Evolutionary conservation across 257 asterid genomes (phyloP), one percentile per base, ranked within the genome.

Genomic region (Fraxinus excelsior): DNA sequence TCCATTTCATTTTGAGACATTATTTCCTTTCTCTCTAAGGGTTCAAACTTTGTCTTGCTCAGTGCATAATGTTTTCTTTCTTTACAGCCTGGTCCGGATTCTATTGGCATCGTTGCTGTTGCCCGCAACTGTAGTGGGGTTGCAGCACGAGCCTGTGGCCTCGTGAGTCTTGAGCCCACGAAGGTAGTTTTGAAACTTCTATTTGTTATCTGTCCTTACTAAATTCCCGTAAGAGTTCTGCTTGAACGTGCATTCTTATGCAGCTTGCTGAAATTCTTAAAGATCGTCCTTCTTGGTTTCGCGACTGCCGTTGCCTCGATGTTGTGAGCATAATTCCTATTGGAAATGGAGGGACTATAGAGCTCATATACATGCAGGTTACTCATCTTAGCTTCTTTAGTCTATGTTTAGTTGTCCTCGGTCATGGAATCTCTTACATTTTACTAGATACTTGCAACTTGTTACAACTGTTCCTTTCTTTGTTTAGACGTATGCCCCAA

Each of bases 121-220:
- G 93, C 99, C 94, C 97, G 94, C 85, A 96, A 92, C 84, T 91
- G 97, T 82, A 89, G 92, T 49, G 99, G 98, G 78, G 87, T 93
- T 77, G 99, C 99, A 84, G 99, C 98, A 82, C 92, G 99, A 49
- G 99, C 99, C 95, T 96, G 97, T 51, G 98, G 97, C 91, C 97
- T 96, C 25, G 97, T 96, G 96, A 92, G 97, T 86, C 89, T 96
- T 78, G 98, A 96, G 80, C 97, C 99, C 96, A 90, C 88, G 73
- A 96, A 93, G 99, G 99, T 95, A 85, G 42, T 58, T 32, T 7
- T 71, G 73, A 10, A 25, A 62, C 34, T 62, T 62, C 67, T 28
- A 1, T 75, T 12, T 67, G 14, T 10, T 62, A 37, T 51, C 26
- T 19, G 14, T 62, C 7, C 68, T 23, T 3, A 3, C 31, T 25